These are phyloP conservation scores for Leishmania turanica DNA, from an alignment of 208 protist genomes.

Conservation along the genomic window DNA sequence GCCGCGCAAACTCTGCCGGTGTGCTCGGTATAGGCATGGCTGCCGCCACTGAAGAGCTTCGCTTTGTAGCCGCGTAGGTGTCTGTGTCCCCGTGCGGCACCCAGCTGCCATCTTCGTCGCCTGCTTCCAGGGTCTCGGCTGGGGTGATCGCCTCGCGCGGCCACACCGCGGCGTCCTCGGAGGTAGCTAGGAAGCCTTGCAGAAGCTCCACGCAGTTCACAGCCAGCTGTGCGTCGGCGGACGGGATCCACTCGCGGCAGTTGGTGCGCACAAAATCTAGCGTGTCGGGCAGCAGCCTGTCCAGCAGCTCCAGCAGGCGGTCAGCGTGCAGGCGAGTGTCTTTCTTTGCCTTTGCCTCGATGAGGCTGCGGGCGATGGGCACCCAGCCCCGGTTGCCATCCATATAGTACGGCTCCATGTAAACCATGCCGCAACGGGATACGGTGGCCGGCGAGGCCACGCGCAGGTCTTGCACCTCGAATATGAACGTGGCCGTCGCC, in stretches of 20 bases:
- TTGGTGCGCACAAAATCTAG: slow-evolving; percentile 89
- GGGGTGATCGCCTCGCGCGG: slow-evolving; percentile 45
- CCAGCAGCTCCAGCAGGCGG: slow-evolving; percentile 78
- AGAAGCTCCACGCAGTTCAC: slow-evolving; percentile 93
- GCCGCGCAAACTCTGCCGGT: slow-evolving; percentile 76
- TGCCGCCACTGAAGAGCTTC: slow-evolving; percentile 19
- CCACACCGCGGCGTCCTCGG: slow-evolving; percentile 57
- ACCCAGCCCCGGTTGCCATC: slow-evolving; percentile 91
- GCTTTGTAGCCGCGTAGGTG: slow-evolving; percentile 4
- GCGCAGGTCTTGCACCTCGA: slow-evolving; percentile 98
- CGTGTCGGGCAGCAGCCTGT: slow-evolving; percentile 72
- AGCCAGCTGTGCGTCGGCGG: slow-evolving; percentile 90
- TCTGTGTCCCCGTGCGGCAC: slow-evolving; percentile 9
- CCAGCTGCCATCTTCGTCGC: slow-evolving; percentile 28
- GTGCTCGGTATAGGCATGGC: slow-evolving; percentile 25
- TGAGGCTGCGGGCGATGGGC: slow-evolving; percentile 74
- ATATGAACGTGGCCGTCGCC: slow-evolving; percentile 95
- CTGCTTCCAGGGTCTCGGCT: slow-evolving; percentile 35
- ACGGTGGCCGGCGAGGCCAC: slow-evolving; percentile 99
- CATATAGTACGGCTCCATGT: slow-evolving; percentile 94
- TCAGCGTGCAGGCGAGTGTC: slow-evolving; percentile 53
- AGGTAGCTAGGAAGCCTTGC: slow-evolving; percentile 66
- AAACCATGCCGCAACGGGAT: slow-evolving; percentile 99
- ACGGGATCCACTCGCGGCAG: slow-evolving; percentile 90
- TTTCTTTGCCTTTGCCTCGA: slow-evolving; percentile 46